Percentiles rank a stretch among this genome's conserved stretches.
These are phyloP conservation scores for Limnanthes douglasii DNA, from an alignment of 345 rosid genomes.

Conservation along the genomic window DNA sequence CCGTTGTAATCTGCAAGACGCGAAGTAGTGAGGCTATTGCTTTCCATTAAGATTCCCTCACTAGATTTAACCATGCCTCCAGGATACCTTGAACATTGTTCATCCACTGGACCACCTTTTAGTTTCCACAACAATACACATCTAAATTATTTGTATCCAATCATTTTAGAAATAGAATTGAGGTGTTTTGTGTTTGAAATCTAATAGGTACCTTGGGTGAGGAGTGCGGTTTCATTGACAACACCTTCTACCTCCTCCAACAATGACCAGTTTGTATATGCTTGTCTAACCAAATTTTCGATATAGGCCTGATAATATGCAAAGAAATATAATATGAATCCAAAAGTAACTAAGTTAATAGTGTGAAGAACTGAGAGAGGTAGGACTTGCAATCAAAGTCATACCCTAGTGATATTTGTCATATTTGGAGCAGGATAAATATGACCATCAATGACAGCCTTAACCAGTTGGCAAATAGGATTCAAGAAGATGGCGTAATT, in stretches of 20 bases:
- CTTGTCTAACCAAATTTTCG: conserved; percentile 38
- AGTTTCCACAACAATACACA: too few relatives aligned
- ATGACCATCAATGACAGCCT: conserved; percentile 31
- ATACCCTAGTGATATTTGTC: conserved; percentile 23
- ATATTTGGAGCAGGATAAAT: conserved; percentile 19
- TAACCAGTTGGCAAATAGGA: conserved; percentile 55
- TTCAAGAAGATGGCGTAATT: conserved; percentile 24
- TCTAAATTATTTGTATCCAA: too few relatives aligned
- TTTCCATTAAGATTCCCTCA: too few relatives aligned
- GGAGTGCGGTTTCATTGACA: conserved; percentile 24
- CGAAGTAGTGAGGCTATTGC: too few relatives aligned
- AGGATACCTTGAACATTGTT: too few relatives aligned
- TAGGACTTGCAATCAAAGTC: background rate
- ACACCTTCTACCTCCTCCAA: conserved; percentile 33
- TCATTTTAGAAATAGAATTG: too few relatives aligned
- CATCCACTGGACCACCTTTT: too few relatives aligned
- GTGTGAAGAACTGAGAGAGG: too few relatives aligned
- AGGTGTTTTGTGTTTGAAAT: too few relatives aligned
- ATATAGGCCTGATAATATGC: conserved; percentile 20
- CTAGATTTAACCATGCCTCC: too few relatives aligned
- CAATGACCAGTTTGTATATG: conserved; percentile 32
- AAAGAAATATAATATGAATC: background rate
- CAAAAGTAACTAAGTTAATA: background rate
- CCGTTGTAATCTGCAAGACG: too few relatives aligned
- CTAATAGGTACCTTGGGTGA: conserved; percentile 64